Evolutionary conservation across 805 yeast genomes (phyloP), one percentile per base, ranked within the genome.

Genomic region (Candida oleophila): DNA sequence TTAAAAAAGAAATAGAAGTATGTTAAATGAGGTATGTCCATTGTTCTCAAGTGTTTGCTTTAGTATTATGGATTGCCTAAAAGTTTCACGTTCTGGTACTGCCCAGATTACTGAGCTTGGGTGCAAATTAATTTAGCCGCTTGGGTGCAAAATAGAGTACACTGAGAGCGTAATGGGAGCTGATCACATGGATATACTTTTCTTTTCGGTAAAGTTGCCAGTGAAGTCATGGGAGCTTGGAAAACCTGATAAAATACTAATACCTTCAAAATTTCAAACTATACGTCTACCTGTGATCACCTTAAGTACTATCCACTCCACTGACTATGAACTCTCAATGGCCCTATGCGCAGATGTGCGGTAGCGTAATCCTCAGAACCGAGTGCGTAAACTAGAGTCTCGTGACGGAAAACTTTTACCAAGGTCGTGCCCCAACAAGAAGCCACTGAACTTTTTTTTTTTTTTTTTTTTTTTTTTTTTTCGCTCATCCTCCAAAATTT

Each of bases 381-480:
- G 5, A 15, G 4, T 33, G 36, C 36, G 36, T 33, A 33, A 33
- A 14, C 16, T 33, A 8, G 15, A 33, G 36, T 14, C n/a, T 33
- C 4, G 4, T 33, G 5, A 14, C 36, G 5, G 14, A 33, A 33
- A 14, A 14, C 16, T 8, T 8, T 8, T 28, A 15, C 16, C 36
- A 33, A 14, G 7, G 7, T 33, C 36, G 36, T 33, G 36, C 14
- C 7, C 36, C n/a, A 33, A 33, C n/a, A 8, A 11, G 14, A 15
- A 33, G n/a, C n/a, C n/a, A n/a, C n/a, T n/a, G n/a, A 4, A 33
- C 5, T 33, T 33, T 33, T 25, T 12, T 36, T 36, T 36, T 36
- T 36, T 36, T 36, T 36, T 36, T 36, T 36, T 20, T 38, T 38
- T 38, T 22, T 20, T 22, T 21, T 38, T 21, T 22, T 21, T 20